Conservation (phyloP, 2,329 filamentous ascomycete species). For the Aspergillus fischeri region DNA sequence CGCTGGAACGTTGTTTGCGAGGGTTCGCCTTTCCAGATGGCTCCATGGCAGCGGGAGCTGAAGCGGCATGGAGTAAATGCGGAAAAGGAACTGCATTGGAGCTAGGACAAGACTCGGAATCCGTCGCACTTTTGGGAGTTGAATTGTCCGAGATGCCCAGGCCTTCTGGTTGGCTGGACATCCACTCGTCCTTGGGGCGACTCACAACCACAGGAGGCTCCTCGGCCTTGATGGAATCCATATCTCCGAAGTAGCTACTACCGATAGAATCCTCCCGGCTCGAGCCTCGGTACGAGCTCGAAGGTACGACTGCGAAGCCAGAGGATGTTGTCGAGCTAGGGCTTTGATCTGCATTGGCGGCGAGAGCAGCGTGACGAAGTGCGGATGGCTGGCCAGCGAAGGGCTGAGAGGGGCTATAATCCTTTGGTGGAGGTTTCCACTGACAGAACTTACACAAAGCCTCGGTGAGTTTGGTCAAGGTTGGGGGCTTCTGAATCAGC, state of each 20-base stretch:
- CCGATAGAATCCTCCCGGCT: slow-evolving; percentile 86
- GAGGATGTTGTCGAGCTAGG: slow-evolving; percentile 77
- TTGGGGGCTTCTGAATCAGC: slow-evolving; percentile 94
- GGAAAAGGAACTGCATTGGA: slow-evolving; percentile 43
- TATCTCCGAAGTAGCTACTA: slow-evolving; percentile 77
- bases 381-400: slow-evolving; percentile 59
- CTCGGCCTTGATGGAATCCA: slow-evolving; percentile 72
- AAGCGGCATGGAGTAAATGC: slow-evolving; percentile 57
- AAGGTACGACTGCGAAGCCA: slow-evolving; percentile 63
- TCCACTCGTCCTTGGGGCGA: slow-evolving; percentile 74
- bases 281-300: slow-evolving; percentile 71
- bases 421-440: slow-evolving; percentile 77
- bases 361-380: slow-evolving; percentile 60
- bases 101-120: slow-evolving; percentile 15
- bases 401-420: slow-evolving; percentile 47
- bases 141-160: slow-evolving; percentile 69
- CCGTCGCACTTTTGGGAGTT: slow-evolving; percentile 15
- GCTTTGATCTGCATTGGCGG: slow-evolving; percentile 64
- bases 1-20: slow-evolving; percentile 64
- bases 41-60: slow-evolving; percentile 61
- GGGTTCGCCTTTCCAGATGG: slow-evolving; percentile 46
- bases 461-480: slow-evolving; percentile 83
- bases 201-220: slow-evolving; percentile 73
- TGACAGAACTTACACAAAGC: slow-evolving; percentile 83
- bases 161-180: slow-evolving; percentile 57